Evolutionary conservation across 129 eudicot genomes (phyloP).

Genomic region (Scalesia atractyloides): DNA sequence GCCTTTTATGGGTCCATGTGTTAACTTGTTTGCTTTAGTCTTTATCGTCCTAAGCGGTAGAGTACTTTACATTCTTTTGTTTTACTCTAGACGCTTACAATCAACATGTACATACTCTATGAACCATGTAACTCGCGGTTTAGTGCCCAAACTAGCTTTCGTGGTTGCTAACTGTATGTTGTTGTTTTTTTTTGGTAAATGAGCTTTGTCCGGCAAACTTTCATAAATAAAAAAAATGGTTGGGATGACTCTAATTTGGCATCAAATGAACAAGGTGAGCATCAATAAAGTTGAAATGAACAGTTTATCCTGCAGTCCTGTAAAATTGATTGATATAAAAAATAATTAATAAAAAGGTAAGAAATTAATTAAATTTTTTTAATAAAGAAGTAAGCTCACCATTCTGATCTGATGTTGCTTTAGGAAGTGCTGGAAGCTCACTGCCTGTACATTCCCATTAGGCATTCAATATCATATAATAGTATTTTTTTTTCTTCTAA

Average conservation of each 20-base stretch:
- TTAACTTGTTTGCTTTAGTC: too few species aligned
- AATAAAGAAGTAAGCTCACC: constrained; percentile 30
- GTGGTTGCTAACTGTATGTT: background rate
- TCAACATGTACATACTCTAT: background rate
- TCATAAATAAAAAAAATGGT: too few species aligned
- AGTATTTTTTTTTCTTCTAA: too few species aligned
- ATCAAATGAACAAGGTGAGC: constrained; percentile 37
- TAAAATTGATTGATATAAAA: background rate
- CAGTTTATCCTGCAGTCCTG: constrained; percentile 20
- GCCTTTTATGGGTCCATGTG: too few species aligned
- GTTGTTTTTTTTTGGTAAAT: background rate
- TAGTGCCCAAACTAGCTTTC: background rate
- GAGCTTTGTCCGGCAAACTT: too few species aligned
- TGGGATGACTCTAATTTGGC: background rate
- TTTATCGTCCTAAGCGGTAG: too few species aligned
- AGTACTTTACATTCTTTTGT: too few species aligned
- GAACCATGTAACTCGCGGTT: background rate
- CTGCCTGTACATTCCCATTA: constrained; percentile 27
- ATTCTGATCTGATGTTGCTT: constrained; percentile 49
- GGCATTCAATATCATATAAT: constrained; percentile 14
- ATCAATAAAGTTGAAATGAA: constrained; percentile 29
- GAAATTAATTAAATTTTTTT: background rate
- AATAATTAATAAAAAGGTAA: background rate
- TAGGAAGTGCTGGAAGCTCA: constrained; percentile 51
- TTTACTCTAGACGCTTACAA: too few species aligned